Percentiles rank a stretch among this genome's conserved stretches.
phyloP scores from a whole-genome alignment of 805 yeast genomes.

The Kodamaea kakaduensis region DNA sequence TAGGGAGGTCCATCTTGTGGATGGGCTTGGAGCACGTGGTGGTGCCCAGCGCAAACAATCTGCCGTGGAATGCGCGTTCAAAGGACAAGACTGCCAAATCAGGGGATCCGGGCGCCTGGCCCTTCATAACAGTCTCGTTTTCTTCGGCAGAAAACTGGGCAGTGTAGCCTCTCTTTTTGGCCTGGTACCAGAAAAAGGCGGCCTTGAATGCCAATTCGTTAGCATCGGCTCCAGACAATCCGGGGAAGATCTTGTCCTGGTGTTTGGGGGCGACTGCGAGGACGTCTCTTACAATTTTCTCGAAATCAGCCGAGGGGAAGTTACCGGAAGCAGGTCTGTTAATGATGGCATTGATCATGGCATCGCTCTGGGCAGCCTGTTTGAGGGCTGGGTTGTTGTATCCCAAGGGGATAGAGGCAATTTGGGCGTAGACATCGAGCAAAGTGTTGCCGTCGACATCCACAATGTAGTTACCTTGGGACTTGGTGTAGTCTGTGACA shows the following conservation, averaged over 20 bases:
- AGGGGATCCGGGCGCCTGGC: conserved; percentile 85
- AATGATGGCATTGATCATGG: conserved; percentile 67
- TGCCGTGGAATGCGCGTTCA: conserved; percentile 89
- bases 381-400: conserved; percentile 78
- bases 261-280: conserved; percentile 77
- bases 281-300: conserved; percentile 47
- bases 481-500: conserved; percentile 70
- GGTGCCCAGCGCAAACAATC: conserved; percentile 87
- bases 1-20: conserved; percentile 89
- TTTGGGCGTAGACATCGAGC: conserved; percentile 78
- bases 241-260: conserved; percentile 71
- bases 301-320: conserved; percentile 51
- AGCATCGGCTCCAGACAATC: conserved; percentile 83
- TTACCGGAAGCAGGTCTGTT: conserved; percentile 80
- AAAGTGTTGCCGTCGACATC: conserved; percentile 76
- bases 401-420: conserved; percentile 81
- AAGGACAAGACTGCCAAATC: conserved; percentile 82
- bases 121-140: conserved; percentile 68
- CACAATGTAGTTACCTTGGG: conserved; percentile 72
- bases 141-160: conserved; percentile 67
- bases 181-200: conserved; percentile 76
- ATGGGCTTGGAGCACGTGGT: conserved; percentile 92
- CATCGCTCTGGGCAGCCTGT: conserved; percentile 64
- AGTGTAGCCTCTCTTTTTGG: conserved; percentile 59
- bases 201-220: conserved; percentile 88